Base-by-base conservation (phyloP, 441 rosid genomes). In the Populus hybrid region DNA sequence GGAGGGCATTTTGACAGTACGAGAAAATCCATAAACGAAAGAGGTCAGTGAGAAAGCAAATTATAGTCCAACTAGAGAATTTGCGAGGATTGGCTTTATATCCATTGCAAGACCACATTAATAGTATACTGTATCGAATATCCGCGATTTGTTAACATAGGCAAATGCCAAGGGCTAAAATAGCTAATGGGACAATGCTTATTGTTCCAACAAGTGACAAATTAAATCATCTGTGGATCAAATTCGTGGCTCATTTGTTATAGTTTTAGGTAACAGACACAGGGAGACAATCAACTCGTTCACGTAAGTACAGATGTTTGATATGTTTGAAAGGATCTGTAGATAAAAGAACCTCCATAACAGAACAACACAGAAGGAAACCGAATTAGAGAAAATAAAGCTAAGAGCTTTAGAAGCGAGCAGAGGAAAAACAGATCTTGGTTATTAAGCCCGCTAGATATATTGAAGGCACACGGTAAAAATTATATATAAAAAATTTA, bases 371-470 rank as follows among this genome's bases (percentile, higher is more conserved):
- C 57, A 71, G 61, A 88, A 67, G 74, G 71, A 42, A 73, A 69
- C 71, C 72, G 71, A 70, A 46, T 66, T 70, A 28, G 50, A 70
- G 69, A 80, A 71, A 77, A 72, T 14, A 71, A 75, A 67, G 73
- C 18, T 23, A 2, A 18, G 16, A 67, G 28, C 23, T 4, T 69
- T 23, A 53, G 16, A 81, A 30, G 68, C 69, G 79, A 84, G 67
- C 14, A 75, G 74, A 75, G 26, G 53, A 83, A 79, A 78, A 77
- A 80, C 85, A 89, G 92, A 90, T 91, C 95, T 87, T 83, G 83
- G 80, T 64, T 78, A 24, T 69, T 71, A 79, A 81, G 67, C 79
- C 72, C 57, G 72, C 24, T 34, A 57, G 66, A 78, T 57, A 69
- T 6, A 34, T 10, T 20, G 8, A 16, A 50, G 12, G 28, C n/a